Percentiles rank a stretch among this genome's conserved stretches.
phyloP scores from a whole-genome alignment of 768 basidiomycete genomes.

The Amanita inopinata region DNA sequence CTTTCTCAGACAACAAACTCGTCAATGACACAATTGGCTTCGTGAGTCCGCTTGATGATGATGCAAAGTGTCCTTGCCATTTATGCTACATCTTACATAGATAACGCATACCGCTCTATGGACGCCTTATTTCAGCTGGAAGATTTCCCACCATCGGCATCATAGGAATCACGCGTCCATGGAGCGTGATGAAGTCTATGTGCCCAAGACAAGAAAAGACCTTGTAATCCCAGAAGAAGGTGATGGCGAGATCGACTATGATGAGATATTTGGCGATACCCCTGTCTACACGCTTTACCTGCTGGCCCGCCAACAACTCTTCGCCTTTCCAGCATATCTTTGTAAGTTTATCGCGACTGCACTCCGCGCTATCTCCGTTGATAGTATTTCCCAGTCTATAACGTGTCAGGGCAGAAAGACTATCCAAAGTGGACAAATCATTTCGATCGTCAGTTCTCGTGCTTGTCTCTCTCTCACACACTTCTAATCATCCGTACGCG shows the following conservation, averaged over 20 bases:
- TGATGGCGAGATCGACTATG: conserved; percentile 31
- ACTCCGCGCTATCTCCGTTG: neutral
- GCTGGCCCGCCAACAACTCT: conserved; percentile 46
- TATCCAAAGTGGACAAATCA: conserved; percentile 62
- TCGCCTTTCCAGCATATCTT: conserved; percentile 55
- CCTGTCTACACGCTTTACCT: conserved; percentile 48
- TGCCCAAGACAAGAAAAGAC: conserved; percentile 50
- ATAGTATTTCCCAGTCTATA: conserved; percentile 33
- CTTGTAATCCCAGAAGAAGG: conserved; percentile 37
- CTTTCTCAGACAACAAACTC: conserved; percentile 38
- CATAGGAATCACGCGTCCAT: conserved; percentile 42
- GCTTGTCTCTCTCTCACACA: neutral
- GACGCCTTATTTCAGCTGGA: conserved; percentile 49
- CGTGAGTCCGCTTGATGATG: conserved; percentile 22
- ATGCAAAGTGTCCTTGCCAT: conserved; percentile 9
- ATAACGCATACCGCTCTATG: conserved; percentile 36
- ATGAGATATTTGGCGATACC: conserved; percentile 50
- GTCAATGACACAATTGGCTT: conserved; percentile 44
- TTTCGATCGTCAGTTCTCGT: conserved; percentile 40
- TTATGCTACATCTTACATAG: too few species aligned
- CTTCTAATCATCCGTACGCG: conserved; percentile 1
- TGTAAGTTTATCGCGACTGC: conserved; percentile 25
- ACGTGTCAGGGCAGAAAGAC: conserved; percentile 50
- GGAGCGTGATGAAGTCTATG: conserved; percentile 49
- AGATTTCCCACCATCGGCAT: conserved; percentile 44